Evolutionary conservation across 129 eudicot genomes (phyloP), one percentile per base, ranked within the genome.

Genomic region (Tagetes patula): DNA sequence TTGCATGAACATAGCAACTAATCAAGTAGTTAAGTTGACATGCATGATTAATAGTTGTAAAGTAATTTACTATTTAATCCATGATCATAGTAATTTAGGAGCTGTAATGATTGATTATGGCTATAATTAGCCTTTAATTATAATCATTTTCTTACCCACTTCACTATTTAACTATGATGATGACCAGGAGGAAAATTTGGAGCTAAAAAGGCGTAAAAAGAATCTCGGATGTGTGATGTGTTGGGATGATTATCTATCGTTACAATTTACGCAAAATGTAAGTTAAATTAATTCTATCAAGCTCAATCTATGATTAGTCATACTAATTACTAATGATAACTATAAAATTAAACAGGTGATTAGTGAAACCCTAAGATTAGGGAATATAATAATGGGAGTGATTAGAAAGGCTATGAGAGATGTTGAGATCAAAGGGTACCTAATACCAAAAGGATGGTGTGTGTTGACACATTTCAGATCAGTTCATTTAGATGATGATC

Each of bases 401-500:
- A 89, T 92, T 84, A 87, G 98, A 76, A 92, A 92, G 80, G 91
- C 98, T 13, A 81, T 82, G 90, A 92, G 85, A 73, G 98, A 92
- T 81, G 96, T 92, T 54, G 87, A 89, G 74, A 87, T 92, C 65
- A 92, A 92, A 81, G 96, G 96, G 81, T 79, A 84, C 69, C 62
- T 84, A 13, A 90, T 94, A 78, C 98, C 96, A 53, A 90, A 88
- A 64, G 97, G 96, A 67, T 94, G 97, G 96, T 84, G 97, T 82
- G 93, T 94, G 41, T 80, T 90, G 60, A 81, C 93, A 8, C 85
- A 90, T 80, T 88, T 94, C 63, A 94, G 96, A 84, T 86, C 98
- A 65, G 91, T 94, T 67, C 98, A 94, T 74, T 85, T 94, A 58
- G 98, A 94, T 81, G 89, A 84, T 67, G 75, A 72, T 77, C 56